These are phyloP conservation scores for Acer campestre DNA, from an alignment of 345 rosid species.

Conservation along the genomic window DNA sequence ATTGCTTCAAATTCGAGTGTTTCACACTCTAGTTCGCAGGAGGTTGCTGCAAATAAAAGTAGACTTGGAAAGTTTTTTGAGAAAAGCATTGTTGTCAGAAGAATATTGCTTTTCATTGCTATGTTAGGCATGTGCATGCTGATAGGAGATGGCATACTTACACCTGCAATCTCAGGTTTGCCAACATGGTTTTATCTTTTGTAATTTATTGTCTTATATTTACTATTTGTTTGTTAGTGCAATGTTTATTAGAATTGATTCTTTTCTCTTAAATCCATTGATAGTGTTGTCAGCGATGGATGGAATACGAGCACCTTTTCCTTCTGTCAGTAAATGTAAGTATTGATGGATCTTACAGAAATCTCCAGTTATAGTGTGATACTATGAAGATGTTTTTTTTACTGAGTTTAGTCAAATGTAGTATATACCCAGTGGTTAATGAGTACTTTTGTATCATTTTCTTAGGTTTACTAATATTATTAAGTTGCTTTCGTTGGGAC, in stretches of 20 bases:
- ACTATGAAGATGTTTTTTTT: background rate
- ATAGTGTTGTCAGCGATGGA: slow-evolving; percentile 73
- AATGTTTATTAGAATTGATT: background rate
- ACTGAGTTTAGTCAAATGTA: background rate
- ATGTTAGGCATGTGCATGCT: slow-evolving; percentile 91
- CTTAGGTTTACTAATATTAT: background rate
- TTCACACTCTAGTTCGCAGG: slow-evolving; percentile 22
- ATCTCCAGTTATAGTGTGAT: background rate
- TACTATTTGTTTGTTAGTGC: background rate
- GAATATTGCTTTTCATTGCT: slow-evolving; percentile 66
- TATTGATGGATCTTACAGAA: slow-evolving; percentile 1
- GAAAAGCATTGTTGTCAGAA: slow-evolving; percentile 52
- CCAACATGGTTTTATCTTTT: background rate
- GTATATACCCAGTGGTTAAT: background rate
- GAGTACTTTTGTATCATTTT: background rate
- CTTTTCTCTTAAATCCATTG: slow-evolving; percentile 14
- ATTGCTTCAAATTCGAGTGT: slow-evolving; percentile 22
- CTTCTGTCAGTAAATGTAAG: slow-evolving; percentile 63
- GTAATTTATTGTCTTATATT: background rate
- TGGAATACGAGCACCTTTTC: slow-evolving; percentile 61
- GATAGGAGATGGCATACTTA: slow-evolving; percentile 89
- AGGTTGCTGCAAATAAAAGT: slow-evolving; percentile 34
- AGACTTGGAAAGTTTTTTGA: slow-evolving; percentile 63
- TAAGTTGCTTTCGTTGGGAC: background rate
- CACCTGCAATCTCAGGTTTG: slow-evolving; percentile 87